A percentile compares a stretch with the other conserved stretches of the same genome.
phyloP scores from a whole-genome alignment of 164 flowering plant genomes.

The Vitis rotundifolia region DNA sequence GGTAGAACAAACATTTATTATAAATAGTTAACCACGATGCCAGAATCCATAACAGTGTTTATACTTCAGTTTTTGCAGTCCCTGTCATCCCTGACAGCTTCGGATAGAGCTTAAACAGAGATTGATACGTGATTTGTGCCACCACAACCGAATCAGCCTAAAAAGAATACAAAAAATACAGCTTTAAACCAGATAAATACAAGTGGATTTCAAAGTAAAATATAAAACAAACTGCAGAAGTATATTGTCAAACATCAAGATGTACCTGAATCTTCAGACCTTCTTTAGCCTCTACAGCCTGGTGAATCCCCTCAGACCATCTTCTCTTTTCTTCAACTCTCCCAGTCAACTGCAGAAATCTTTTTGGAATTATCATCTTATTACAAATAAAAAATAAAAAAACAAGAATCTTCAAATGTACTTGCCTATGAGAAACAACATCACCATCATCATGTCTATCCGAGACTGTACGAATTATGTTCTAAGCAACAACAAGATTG shows the following conservation, averaged over 20 bases:
- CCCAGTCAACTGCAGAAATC: constrained; percentile 71
- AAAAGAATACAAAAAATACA: constrained; percentile 11
- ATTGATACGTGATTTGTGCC: constrained; percentile 98
- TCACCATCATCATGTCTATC: no score
- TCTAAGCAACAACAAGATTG: no score
- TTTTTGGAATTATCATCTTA: not conserved
- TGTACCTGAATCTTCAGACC: constrained; percentile 85
- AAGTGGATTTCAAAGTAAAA: not conserved
- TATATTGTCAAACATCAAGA: constrained; percentile 1
- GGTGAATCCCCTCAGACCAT: constrained; percentile 98
- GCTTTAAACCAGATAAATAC: constrained; percentile 10
- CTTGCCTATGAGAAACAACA: not conserved
- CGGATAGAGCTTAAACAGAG: constrained; percentile 94
- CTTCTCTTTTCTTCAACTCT: constrained; percentile 97
- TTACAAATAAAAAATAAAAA: not conserved
- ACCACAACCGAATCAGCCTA: constrained; percentile 95
- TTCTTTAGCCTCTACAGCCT: constrained; percentile 99
- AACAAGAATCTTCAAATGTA: not conserved
- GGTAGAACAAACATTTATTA: not conserved
- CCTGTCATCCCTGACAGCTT: constrained; percentile 99
- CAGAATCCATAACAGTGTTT: not conserved
- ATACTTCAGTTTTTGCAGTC: constrained; percentile 98
- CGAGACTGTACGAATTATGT: no score
- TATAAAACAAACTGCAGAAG: constrained; percentile 10
- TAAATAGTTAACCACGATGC: not conserved